Evolutionary conservation across 176 grass and related monocot species (phyloP).

Genomic region (barley (Hordeum vulgare)): MorexV3_pseudomolecules_assembly NC_058520.1:984682-985181

Average conservation of each 20-base stretch:
- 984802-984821: too few species aligned
- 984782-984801: too few species aligned
- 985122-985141: too few species aligned
- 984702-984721: constrained; percentile 99
- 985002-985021: constrained; percentile 27
- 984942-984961: constrained; percentile 38
- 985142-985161: too few species aligned
- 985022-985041: too few species aligned
- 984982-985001: constrained; percentile 74
- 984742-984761: constrained; percentile 18
- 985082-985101: too few species aligned
- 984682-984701: constrained; percentile 41
- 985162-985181: too few species aligned
- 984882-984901: constrained; percentile 99
- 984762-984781: too few species aligned
- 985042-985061: too few species aligned
- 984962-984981: constrained; percentile 37
- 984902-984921: constrained; percentile 96
- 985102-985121: fast-evolving
- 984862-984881: constrained; percentile 94
- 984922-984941: constrained; percentile 31
- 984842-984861: neutral
- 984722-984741: constrained; percentile 99
- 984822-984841: too few species aligned
- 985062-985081: too few species aligned